A percentile compares a stretch with the other conserved stretches of the same genome.
Evolutionary conservation across 2,329 filamentous ascomycete genomes (phyloP).

Genomic region (Chlorencoelia australis): DNA sequence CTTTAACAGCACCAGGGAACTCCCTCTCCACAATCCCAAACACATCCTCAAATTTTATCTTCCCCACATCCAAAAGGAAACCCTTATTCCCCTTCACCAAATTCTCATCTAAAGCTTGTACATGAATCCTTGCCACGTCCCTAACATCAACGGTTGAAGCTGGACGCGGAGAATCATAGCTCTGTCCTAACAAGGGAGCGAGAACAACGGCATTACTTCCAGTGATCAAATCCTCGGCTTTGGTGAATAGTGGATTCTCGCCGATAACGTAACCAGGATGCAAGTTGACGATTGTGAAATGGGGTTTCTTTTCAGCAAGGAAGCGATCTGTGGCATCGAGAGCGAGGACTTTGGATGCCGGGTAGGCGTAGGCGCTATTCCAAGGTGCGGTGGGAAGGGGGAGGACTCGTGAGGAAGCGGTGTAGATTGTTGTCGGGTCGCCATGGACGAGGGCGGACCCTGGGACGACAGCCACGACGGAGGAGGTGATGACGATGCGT

Average conservation of each 20-base stretch:
- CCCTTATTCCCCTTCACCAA: too few species aligned
- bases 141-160: slow-evolving; percentile 3
- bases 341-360: slow-evolving; percentile 20
- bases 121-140: slow-evolving; percentile 7
- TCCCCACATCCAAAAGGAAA: too few species aligned
- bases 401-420: not conserved
- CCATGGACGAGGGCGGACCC: too few species aligned
- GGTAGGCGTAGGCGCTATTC: slow-evolving; percentile 18
- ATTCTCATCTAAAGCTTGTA: slow-evolving; percentile 11
- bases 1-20: too few species aligned
- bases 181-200: too few species aligned
- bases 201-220: too few species aligned
- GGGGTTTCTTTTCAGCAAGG: slow-evolving; percentile 9
- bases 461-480: slow-evolving; percentile 12
- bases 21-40: too few species aligned
- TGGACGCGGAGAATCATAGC: too few species aligned
- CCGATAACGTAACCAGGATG: slow-evolving; percentile 12
- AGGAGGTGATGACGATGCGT: slow-evolving; percentile 11
- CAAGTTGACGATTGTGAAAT: slow-evolving; percentile 12
- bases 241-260: slow-evolving; percentile 5
- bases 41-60: too few species aligned
- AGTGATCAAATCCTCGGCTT: not conserved
- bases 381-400: slow-evolving; percentile 8
- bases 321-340: slow-evolving; percentile 19
- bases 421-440: slow-evolving; percentile 2